Base-by-base conservation (phyloP, 2,329 filamentous ascomycete genomes). In the Tricladium varicosporioides region DNA sequence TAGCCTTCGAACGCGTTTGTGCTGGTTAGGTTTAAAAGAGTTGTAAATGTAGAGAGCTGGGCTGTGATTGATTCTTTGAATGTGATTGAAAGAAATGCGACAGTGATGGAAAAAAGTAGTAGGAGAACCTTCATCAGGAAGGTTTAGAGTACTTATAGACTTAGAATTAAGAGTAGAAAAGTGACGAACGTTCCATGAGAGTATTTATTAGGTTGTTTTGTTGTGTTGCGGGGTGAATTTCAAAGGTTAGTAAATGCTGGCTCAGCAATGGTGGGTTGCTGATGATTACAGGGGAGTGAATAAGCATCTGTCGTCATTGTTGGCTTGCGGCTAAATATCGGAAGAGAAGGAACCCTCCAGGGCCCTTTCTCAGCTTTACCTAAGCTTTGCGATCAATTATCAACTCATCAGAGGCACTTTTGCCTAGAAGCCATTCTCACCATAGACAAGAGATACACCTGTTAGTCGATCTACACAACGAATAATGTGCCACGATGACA, bases 91-190 rank as follows among this genome's bases (percentile, higher is more conserved):
- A 67, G 54, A 31, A 67, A 51, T 59, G 68, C 69, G 54, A 67
- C 52, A 10, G 46, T 57, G 44, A 65, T 61, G 27, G 68, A 67
- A 40, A 65, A 62, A 16, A 66, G 27, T 10, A 69, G 27, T 3
- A 70, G 44, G 51, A 67, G 53, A 44, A 66, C 48, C 63, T 58
- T 69, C 67, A 70, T 70, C 36, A 60, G 59, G 53, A 63, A 54
- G 14, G 22, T 40, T 27, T 54, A 32, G 19, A 27, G 33, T 47
- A 51, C 57, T 60, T 65, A 63, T 67, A 65, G 53, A 54, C 51
- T 51, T 27, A 64, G 53, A 54, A 53, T 51, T 27, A 27, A 14
- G 9, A 16, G 22, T 51, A 51, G 62, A 65, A 61, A 48, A 27
- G n/a, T 40, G 61, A 59, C 19, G 62, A 63, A 61, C 9, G 36